These are phyloP conservation scores for Leccinum holopus DNA, from an alignment of 1,284 basidiomycete genomes.

Conservation along the genomic window DNA sequence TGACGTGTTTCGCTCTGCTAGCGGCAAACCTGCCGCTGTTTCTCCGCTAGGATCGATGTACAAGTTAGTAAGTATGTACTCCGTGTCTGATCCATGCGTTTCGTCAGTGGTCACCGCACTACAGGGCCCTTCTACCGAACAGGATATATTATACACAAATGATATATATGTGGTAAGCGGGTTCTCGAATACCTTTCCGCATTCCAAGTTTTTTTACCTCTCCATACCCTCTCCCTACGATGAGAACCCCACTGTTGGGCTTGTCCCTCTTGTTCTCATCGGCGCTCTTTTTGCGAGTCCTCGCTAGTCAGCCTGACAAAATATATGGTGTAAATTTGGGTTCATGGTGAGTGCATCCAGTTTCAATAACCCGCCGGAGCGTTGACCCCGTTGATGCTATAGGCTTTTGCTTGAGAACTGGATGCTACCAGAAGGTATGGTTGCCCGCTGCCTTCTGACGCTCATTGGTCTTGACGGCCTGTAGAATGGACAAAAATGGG, in stretches of 20 bases:
- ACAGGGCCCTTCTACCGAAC: background rate
- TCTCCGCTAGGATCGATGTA: background rate
- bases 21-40: background rate
- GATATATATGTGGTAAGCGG: background rate
- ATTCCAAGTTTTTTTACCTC: background rate
- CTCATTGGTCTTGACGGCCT: slow-evolving; percentile 6
- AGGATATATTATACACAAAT: background rate
- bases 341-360: slow-evolving; percentile 37
- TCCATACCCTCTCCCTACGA: slow-evolving; percentile 8
- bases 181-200: background rate
- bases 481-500: slow-evolving; percentile 53
- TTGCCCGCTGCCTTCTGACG: background rate
- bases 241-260: slow-evolving; percentile 21
- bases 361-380: background rate
- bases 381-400: background rate
- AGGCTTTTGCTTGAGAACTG: slow-evolving; percentile 57
- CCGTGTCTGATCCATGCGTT: background rate
- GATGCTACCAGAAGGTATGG: slow-evolving; percentile 52
- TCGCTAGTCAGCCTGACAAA: slow-evolving; percentile 34
- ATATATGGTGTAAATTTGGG: slow-evolving; percentile 57
- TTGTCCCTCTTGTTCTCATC: slow-evolving; percentile 20
- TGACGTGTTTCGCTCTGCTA: no score
- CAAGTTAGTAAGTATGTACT: background rate
- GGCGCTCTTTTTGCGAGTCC: slow-evolving; percentile 17
- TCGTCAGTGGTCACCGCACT: background rate